Evolutionary conservation across 176 grass and related monocot genomes (phyloP).

Genomic region (Oryza meridionalis): DNA sequence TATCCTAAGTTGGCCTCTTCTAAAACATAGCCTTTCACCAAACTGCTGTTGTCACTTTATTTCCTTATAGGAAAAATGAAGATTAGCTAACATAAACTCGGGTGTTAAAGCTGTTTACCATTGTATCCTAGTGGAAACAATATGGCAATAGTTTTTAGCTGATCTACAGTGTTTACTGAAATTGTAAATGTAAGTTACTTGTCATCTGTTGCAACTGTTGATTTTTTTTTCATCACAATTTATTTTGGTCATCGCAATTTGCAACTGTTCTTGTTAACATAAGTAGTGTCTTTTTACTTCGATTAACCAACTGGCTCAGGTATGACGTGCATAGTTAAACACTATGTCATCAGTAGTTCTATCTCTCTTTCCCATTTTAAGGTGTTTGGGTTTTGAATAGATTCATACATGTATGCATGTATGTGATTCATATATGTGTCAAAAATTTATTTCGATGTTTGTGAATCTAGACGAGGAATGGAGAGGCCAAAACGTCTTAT

Average conservation of each 20-base stretch:
- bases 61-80: background rate
- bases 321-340: background rate
- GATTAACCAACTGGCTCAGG: background rate
- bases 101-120: background rate
- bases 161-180: background rate
- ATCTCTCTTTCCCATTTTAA: too few relatives aligned
- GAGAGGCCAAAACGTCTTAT: too few relatives aligned
- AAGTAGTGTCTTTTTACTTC: background rate
- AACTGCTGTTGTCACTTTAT: background rate
- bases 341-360: background rate
- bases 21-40: background rate
- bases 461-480: too few relatives aligned
- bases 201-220: background rate
- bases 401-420: too few relatives aligned
- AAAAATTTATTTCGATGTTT: too few relatives aligned
- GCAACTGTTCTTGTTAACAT: background rate
- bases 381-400: too few relatives aligned
- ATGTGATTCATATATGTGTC: too few relatives aligned
- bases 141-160: constrained; percentile 11
- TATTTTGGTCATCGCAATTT: background rate
- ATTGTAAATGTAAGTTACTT: background rate
- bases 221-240: background rate
- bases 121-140: background rate
- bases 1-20: background rate
- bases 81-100: background rate